Base-by-base conservation (phyloP, 768 basidiomycete genomes). In the Roridomyces roridus region DNA sequence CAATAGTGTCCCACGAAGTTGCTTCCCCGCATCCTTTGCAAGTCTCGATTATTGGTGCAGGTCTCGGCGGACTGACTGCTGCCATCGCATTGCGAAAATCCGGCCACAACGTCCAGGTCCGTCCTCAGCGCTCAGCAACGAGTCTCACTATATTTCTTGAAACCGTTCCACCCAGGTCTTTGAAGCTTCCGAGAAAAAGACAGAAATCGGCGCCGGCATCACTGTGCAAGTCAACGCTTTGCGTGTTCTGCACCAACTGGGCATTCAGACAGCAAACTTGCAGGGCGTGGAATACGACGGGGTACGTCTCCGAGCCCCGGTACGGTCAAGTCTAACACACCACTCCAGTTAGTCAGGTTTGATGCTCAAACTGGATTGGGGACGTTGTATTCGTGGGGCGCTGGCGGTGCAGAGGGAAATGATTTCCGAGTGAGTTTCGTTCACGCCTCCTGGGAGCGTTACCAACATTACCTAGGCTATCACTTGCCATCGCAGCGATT, bases 171-270 rank as follows among this genome's bases (percentile, higher is more conserved):
- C n/a, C n/a, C 53, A 61, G 60, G n/a, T 61, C 15, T 57, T 56
- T 25, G 60, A 61, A 40, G n/a, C 60, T 2, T 44, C 51, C 0
- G 44, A 49, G 17, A 53, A 39, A 20, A 53, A 56, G 21, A 53
- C 49, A 5, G 60, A 61, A 25, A 20, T 60, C 10, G 59, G 59
- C 1, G 54, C 59, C 5, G 59, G 49, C 3, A 49, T 61, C n/a
- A 55, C 39, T 3, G 29, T 61, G 11, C 55, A 52, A 10, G 36
- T 34, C 26, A 57, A 61, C 23, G 37, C 55, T 14, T 31, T 61
- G 7, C 46, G 55, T 14, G 51, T 61, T 15, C 18, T 61, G 45
- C 31, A 29, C 56, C n/a, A 28, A 46, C 29, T 43, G 25, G 23
- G 59, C 49, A 2, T 2, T 42, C n/a, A n/a, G 8, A 14, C n/a